phyloP scores from a whole-genome alignment of 164 flowering plant genomes.

The Berberis vulgaris region DNA sequence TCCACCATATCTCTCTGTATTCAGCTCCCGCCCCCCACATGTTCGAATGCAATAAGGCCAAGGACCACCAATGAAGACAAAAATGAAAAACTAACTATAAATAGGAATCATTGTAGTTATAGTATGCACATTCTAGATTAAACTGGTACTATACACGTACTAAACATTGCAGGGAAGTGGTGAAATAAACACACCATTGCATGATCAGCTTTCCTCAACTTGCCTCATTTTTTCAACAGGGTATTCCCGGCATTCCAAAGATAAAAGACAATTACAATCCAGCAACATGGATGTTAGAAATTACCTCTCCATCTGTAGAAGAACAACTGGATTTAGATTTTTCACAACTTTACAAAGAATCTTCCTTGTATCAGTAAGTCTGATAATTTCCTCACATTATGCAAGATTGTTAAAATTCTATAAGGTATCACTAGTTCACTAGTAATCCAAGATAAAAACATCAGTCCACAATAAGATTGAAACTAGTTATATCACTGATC shows the following conservation, averaged over 20 bases:
- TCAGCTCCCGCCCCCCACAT: no score
- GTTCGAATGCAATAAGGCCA: no score
- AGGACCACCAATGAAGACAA: not conserved
- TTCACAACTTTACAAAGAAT: not conserved
- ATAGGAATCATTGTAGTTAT: no score
- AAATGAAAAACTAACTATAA: not conserved
- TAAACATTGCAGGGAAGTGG: not conserved
- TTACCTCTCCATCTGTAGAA: constrained; percentile 1
- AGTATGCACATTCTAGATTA: no score
- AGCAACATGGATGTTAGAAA: constrained; percentile 5
- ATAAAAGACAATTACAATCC: constrained; percentile 4
- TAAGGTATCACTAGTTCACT: no score
- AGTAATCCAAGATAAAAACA: no score
- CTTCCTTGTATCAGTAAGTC: not conserved
- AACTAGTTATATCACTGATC: not conserved
- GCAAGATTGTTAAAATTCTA: no score
- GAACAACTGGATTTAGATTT: constrained; percentile 1
- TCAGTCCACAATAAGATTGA: no score
- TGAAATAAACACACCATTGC: not conserved
- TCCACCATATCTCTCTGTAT: no score
- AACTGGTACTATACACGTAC: no score
- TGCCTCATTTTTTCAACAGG: not conserved
- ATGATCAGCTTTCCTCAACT: not conserved
- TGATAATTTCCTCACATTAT: no score
- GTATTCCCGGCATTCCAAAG: constrained; percentile 1